These are phyloP conservation scores for Lipomyces sp. DNA, from an alignment of 805 yeast species.

Conservation along the genomic window DNA sequence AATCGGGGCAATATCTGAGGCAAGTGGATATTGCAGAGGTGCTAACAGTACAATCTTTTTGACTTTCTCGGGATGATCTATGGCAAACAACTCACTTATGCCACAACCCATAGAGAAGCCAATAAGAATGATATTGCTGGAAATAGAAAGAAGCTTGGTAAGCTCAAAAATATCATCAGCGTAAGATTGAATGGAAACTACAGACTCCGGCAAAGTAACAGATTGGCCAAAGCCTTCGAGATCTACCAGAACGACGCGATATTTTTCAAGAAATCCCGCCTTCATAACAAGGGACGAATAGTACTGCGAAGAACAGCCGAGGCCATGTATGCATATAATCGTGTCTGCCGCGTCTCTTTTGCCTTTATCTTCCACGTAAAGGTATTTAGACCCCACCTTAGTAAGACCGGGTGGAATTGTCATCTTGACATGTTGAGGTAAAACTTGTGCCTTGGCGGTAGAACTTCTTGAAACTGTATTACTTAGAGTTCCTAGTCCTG, in stretches of 20 bases:
- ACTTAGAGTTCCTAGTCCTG: slow-evolving; percentile 17
- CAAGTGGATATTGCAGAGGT: slow-evolving; percentile 14
- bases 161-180: slow-evolving; percentile 13
- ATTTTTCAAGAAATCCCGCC: slow-evolving; percentile 8
- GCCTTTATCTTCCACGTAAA: slow-evolving; percentile 22
- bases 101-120: slow-evolving; percentile 25
- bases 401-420: slow-evolving; percentile 4
- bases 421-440: not conserved
- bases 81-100: slow-evolving; percentile 7
- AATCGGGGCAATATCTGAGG: not conserved
- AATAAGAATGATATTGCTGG: slow-evolving; percentile 6
- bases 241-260: slow-evolving; percentile 15
- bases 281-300: slow-evolving; percentile 4
- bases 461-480: slow-evolving; percentile 5
- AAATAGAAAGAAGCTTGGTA: not conserved
- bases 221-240: slow-evolving; percentile 20
- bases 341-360: slow-evolving; percentile 4
- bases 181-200: slow-evolving; percentile 2
- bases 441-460: not conserved
- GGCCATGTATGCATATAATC: slow-evolving; percentile 17
- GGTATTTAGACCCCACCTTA: slow-evolving; percentile 12
- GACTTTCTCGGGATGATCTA: slow-evolving; percentile 10
- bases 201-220: slow-evolving; percentile 4
- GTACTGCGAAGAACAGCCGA: slow-evolving; percentile 15
- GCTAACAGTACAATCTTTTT: slow-evolving; percentile 12